A percentile compares a stretch with the other conserved stretches of the same genome.
Evolutionary conservation across 83 land plant species (phyloP).

Genomic region (Larix sibirica): DNA sequence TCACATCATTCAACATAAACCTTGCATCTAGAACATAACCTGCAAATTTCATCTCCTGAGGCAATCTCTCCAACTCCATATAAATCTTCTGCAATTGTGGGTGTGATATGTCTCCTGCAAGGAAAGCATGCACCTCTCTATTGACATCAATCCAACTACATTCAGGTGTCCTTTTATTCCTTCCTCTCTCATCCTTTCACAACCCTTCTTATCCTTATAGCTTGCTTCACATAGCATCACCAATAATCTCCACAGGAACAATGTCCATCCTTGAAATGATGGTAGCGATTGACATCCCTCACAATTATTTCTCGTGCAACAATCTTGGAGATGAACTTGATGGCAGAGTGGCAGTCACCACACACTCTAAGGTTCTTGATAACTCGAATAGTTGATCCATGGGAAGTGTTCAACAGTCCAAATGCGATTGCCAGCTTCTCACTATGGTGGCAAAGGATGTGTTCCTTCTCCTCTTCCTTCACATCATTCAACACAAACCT

Average conservation of each 20-base stretch:
- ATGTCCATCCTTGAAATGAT: conserved; percentile 43
- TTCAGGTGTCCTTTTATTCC: conserved; percentile 46
- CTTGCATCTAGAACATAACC: conserved; percentile 46
- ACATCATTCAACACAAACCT: background rate
- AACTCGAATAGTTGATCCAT: conserved; percentile 28
- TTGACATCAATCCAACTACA: conserved; percentile 58
- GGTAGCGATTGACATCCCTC: conserved; percentile 53
- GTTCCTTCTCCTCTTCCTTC: background rate
- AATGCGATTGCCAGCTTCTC: conserved; percentile 48
- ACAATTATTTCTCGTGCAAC: conserved; percentile 46
- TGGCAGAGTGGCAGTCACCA: conserved; percentile 44
- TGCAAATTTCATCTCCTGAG: conserved; percentile 29
- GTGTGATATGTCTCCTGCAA: conserved; percentile 46
- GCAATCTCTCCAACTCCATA: conserved; percentile 32
- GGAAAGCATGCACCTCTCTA: conserved; percentile 38
- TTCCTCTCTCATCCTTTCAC: conserved; percentile 31
- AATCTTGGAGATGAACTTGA: conserved; percentile 38
- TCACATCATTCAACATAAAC: conserved; percentile 36
- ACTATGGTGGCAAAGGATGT: background rate
- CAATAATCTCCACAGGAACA: conserved; percentile 36
- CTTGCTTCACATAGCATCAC: background rate
- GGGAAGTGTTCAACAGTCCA: conserved; percentile 38
- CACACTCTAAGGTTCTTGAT: conserved; percentile 49
- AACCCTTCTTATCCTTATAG: background rate
- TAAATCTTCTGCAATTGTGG: conserved; percentile 39